Base-by-base conservation (phyloP, 2,329 filamentous ascomycete genomes). In the Neofusicoccum laricinum region DNA sequence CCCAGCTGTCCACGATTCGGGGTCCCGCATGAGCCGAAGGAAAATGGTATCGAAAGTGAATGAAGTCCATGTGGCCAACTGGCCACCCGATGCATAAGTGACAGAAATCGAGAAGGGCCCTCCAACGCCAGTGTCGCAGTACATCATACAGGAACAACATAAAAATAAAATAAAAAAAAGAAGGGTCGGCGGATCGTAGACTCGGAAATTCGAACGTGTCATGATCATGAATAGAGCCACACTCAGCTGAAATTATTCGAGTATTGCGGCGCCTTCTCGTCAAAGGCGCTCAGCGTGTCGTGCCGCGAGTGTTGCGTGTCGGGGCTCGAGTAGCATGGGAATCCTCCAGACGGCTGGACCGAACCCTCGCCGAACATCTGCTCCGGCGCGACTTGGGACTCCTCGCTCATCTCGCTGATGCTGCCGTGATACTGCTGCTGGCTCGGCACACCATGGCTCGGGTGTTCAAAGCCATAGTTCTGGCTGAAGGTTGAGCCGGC, bases 181-280 rank as follows among this genome's bases (percentile, higher is more conserved):
- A 40, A 6, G n/a, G 32, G n/a, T 17, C 34, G 6, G 25, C 12
- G 38, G 19, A 32, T 58, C 53, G 38, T 58, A 43, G 53, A 38
- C 21, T 58, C 53, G 53, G 38, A 58, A 30, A 30, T n/a, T 43
- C 21, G 53, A 43, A 55, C 50, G 10, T 21, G 19, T 55, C 36
- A 55, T 55, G 14, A 41, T 58, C 38, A 17, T 58, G 40, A 43
- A 32, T 7, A 8, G 8, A 17, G 46, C 14, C 46, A 6, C 53
- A 41, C 38, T 58, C 49, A 63, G 49, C 40, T 63, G 62, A 64
- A 64, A 14, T 57, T 43, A 17, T 64, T 64, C 14, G 62, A 57
- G 36, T 40, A 64, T 5, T 64, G 41, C 12, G 62, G 62, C 5
- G 62, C 62, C 43, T 58, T 64, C 5, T 64, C 62, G 50, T 64